Conservation (phyloP, 2,329 filamentous ascomycete species). For the Mollisia scopiformis region DNA sequence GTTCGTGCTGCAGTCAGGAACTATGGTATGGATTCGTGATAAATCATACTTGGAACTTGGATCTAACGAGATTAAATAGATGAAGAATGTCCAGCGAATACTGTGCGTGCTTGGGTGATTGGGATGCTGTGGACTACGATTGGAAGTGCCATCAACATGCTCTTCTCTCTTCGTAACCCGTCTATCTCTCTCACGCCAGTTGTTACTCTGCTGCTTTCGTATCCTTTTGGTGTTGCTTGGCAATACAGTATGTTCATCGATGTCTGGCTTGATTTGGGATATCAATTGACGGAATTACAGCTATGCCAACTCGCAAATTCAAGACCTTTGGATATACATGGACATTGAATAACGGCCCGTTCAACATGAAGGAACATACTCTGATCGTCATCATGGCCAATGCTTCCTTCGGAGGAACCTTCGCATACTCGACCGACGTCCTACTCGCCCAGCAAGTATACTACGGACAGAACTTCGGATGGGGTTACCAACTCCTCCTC, state of each 20-base stretch:
- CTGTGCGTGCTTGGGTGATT: not conserved
- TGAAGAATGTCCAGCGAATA: not conserved
- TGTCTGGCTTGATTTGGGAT: not conserved
- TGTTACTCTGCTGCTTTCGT: constrained; percentile 12
- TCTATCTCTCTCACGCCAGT: constrained; percentile 19
- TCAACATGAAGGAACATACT: constrained; percentile 71
- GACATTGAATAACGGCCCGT: constrained; percentile 63
- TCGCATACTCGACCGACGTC: constrained; percentile 61
- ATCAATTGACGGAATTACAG: not conserved
- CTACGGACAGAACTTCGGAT: constrained; percentile 70
- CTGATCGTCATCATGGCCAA: constrained; percentile 64
- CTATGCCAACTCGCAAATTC: constrained; percentile 20
- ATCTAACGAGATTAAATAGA: too few species aligned
- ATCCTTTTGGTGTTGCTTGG: constrained; percentile 14
- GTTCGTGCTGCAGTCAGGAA: constrained; percentile 60
- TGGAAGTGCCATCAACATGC: constrained; percentile 15
- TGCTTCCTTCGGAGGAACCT: constrained; percentile 16
- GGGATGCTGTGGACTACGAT: constrained; percentile 1
- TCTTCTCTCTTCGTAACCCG: constrained; percentile 22
- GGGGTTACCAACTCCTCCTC: constrained; percentile 62
- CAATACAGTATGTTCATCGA: not conserved
- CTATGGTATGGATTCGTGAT: too few species aligned
- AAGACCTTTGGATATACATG: constrained; percentile 43
- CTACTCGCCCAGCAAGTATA: constrained; percentile 72
- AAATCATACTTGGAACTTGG: too few species aligned